A percentile compares a stretch with the other conserved stretches of the same genome.
Evolutionary conservation across 306 rosid species (phyloP).

Genomic region (Medicago arabica): DNA sequence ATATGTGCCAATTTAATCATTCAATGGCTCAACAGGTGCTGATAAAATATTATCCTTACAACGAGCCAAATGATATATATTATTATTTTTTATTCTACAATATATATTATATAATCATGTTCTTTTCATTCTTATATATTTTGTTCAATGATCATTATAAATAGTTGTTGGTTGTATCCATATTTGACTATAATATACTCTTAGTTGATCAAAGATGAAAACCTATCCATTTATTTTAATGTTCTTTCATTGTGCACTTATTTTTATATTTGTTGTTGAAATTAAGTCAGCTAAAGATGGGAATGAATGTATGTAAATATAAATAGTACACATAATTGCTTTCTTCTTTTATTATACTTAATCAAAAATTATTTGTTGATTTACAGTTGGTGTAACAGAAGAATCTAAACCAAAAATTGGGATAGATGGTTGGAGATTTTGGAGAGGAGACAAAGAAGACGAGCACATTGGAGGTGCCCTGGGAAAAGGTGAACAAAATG

Average conservation of each 20-base stretch:
- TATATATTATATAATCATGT: background rate
- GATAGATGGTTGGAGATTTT: background rate
- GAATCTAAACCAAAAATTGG: background rate
- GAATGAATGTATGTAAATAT: background rate
- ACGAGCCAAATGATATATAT: background rate
- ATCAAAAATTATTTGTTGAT: background rate
- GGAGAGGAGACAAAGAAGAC: background rate
- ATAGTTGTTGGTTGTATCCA: background rate
- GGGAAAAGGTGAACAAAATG: background rate
- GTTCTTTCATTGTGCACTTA: background rate
- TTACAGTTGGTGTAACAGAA: background rate
- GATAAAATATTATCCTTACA: background rate
- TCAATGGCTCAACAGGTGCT: background rate
- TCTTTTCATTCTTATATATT: background rate
- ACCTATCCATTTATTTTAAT: background rate
- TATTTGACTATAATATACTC: background rate
- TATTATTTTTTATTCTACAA: background rate
- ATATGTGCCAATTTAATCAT: background rate
- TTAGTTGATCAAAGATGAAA: background rate
- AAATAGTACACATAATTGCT: background rate
- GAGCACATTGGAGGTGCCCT: background rate
- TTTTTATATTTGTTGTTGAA: background rate
- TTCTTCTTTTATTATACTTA: background rate
- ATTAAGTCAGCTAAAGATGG: background rate
- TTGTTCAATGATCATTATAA: background rate